Conservation (phyloP, 768 basidiomycete species). For the Pleurotus pulmonarius region DNA sequence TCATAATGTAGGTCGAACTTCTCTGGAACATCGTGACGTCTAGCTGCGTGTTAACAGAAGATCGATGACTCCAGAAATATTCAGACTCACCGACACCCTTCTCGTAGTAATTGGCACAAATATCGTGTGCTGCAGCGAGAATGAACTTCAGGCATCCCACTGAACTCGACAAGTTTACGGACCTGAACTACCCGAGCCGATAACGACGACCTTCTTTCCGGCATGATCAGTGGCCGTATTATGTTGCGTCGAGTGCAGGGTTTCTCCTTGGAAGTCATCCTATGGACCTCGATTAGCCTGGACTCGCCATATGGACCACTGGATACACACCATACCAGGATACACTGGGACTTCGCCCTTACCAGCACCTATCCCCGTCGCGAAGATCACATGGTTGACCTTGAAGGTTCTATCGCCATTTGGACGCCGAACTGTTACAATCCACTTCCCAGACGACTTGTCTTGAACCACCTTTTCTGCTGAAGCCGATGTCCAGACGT, state of each 20-base stretch:
- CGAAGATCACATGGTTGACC: conserved; percentile 51
- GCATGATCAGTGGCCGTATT: conserved; percentile 39
- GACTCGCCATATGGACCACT: neutral
- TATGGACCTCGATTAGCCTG: conserved; percentile 9
- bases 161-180: neutral
- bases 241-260: conserved; percentile 50
- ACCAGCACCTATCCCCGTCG: conserved; percentile 47
- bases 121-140: conserved; percentile 34
- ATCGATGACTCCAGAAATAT: too few species aligned
- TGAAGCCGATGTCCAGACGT: conserved; percentile 44
- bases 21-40: conserved; percentile 47
- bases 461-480: conserved; percentile 28
- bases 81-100: conserved; percentile 35
- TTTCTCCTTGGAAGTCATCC: conserved; percentile 47
- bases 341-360: conserved; percentile 41
- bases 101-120: conserved; percentile 36
- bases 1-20: conserved; percentile 53
- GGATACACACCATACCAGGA: conserved; percentile 32
- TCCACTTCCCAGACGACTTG: conserved; percentile 29
- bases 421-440: conserved; percentile 29
- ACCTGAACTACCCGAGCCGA: conserved; percentile 61
- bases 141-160: neutral
- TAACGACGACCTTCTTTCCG: conserved; percentile 59
- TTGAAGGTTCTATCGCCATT: conserved; percentile 31
- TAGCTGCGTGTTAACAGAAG: conserved; percentile 11